phyloP scores from a whole-genome alignment of 2,329 filamentous ascomycete genomes.

The Metarhizium guizhouense region DNA sequence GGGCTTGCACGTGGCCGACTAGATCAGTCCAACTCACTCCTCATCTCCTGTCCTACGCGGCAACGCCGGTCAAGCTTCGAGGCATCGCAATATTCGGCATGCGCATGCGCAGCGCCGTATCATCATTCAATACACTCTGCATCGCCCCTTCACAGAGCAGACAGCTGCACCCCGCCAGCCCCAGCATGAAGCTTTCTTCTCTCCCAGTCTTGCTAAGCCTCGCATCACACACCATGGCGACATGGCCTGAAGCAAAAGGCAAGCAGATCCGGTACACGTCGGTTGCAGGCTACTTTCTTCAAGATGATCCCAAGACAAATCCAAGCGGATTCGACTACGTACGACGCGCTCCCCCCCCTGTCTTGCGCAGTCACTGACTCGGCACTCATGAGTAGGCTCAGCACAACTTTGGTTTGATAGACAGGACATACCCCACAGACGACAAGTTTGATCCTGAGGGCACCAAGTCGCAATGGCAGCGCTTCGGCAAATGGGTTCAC shows the following conservation, averaged over 20 bases:
- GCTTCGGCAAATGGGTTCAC: slow-evolving; percentile 50
- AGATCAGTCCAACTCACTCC: no score
- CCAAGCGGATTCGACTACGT: slow-evolving; percentile 56
- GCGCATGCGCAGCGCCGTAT: background rate
- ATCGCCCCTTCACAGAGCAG: background rate
- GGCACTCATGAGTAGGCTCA: slow-evolving; percentile 32
- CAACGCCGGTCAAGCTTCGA: no score
- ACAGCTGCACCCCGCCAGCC: background rate
- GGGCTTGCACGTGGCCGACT: background rate
- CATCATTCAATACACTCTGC: background rate
- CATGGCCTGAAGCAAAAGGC: slow-evolving; percentile 22
- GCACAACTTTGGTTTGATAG: slow-evolving; percentile 57
- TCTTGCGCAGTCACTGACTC: background rate
- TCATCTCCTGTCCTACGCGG: no score
- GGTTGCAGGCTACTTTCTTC: slow-evolving; percentile 53
- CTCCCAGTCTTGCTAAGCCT: slow-evolving; percentile 21
- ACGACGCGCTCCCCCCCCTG: slow-evolving; percentile 12
- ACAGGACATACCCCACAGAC: slow-evolving; percentile 52
- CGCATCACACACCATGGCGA: slow-evolving; percentile 15
- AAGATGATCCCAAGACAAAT: slow-evolving; percentile 50
- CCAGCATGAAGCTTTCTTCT: slow-evolving; percentile 22
- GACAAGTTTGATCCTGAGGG: slow-evolving; percentile 25
- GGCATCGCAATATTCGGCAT: no score
- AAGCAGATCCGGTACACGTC: slow-evolving; percentile 50
- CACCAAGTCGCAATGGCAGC: slow-evolving; percentile 52